Evolutionary conservation across 352 stramenopile species (phyloP).

Genomic region (Blastocystis sp.): DNA sequence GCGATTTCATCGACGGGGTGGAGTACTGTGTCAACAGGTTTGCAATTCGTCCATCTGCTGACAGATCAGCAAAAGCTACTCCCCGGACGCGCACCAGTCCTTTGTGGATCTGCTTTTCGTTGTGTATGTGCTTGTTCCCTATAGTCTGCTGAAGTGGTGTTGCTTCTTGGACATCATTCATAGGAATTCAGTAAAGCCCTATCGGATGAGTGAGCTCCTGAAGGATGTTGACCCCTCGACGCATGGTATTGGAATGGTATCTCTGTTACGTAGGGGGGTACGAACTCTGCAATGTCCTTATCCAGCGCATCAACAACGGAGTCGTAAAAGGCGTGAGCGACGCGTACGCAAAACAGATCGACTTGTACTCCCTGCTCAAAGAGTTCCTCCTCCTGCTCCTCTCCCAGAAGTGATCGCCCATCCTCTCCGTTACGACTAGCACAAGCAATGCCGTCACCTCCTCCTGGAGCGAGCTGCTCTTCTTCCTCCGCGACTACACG

Average conservation of each 20-base stretch:
- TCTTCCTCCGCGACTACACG: slow-evolving; percentile 23
- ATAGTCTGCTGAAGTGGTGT: slow-evolving; percentile 4
- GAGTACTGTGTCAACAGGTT: slow-evolving; percentile 22
- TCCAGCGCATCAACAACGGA: slow-evolving; percentile 17
- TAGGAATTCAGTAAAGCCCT: background rate
- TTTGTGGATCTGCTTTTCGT: slow-evolving; percentile 4
- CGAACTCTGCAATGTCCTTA: background rate
- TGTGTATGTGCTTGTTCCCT: slow-evolving; percentile 21
- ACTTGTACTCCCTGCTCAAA: slow-evolving; percentile 1
- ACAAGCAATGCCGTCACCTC: background rate
- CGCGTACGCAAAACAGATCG: background rate
- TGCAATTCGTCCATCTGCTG: background rate
- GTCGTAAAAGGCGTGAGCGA: background rate
- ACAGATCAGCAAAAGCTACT: background rate
- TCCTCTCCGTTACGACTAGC: background rate
- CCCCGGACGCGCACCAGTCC: slow-evolving; percentile 11
- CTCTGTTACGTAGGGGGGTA: slow-evolving; percentile 2
- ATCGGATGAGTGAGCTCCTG: background rate
- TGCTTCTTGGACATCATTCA: background rate
- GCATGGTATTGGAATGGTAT: background rate
- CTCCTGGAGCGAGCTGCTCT: slow-evolving; percentile 5
- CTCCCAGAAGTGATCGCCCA: background rate
- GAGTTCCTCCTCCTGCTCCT: background rate
- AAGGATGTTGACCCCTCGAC: background rate
- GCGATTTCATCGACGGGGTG: slow-evolving; percentile 25